phyloP scores from a whole-genome alignment of 1,284 basidiomycete species.

The Microbotryomycetes sp. region DNA sequence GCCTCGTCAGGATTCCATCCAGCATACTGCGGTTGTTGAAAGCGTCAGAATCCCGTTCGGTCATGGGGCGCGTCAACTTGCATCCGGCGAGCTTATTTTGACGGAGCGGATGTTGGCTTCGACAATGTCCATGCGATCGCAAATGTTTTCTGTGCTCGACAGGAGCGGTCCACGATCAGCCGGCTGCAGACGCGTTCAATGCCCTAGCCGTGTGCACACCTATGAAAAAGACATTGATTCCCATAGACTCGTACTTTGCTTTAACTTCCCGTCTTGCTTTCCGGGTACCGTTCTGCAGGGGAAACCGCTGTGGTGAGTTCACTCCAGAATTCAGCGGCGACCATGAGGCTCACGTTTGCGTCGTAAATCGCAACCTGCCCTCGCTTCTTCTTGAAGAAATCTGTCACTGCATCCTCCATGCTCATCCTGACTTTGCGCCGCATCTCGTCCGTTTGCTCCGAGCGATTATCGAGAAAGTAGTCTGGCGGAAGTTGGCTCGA shows the following conservation, averaged over 20 bases:
- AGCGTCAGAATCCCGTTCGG: neutral
- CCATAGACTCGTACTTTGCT: conserved; percentile 72
- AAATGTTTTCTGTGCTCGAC: conserved; percentile 40
- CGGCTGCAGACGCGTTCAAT: neutral
- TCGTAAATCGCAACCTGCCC: conserved; percentile 99
- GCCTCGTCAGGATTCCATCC: conserved; percentile 88
- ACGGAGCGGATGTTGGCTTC: conserved; percentile 90
- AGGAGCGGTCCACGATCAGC: neutral
- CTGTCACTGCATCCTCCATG: conserved; percentile 79
- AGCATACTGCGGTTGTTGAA: conserved; percentile 58
- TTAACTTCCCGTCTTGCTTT: conserved; percentile 61
- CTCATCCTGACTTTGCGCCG: conserved; percentile 65
- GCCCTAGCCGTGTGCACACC: conserved; percentile 47
- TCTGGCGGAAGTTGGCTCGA: conserved; percentile 69
- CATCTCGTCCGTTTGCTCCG: conserved; percentile 64
- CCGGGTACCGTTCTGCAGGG: conserved; percentile 59
- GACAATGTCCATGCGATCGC: conserved; percentile 70
- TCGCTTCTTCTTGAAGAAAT: conserved; percentile 66
- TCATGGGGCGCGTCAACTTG: conserved; percentile 44
- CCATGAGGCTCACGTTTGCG: conserved; percentile 55
- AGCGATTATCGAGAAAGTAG: conserved; percentile 69
- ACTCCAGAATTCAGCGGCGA: neutral
- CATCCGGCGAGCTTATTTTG: conserved; percentile 96
- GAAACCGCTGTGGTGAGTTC: neutral
- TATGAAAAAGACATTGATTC: conserved; percentile 86